phyloP scores from a whole-genome alignment of 139 green algal species.

The Closterium sp. region DNA sequence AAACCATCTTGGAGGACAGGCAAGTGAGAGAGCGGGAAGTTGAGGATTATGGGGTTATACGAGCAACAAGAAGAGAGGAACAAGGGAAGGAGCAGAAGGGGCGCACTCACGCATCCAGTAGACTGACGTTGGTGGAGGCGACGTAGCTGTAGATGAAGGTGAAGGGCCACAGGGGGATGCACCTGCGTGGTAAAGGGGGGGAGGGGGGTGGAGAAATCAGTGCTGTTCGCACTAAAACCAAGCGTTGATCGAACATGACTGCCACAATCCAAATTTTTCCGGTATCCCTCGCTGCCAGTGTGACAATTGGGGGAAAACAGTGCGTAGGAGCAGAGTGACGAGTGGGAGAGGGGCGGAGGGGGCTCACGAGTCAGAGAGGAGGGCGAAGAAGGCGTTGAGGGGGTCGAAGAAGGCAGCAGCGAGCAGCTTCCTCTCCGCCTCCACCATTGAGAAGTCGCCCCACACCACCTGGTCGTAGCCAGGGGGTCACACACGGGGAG shows the following conservation, averaged over 20 bases:
- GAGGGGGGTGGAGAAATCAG: neutral
- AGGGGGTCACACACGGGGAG: too few relatives aligned
- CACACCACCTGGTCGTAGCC: slow-evolving; percentile 29
- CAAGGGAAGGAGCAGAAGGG: neutral
- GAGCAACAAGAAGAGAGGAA: neutral
- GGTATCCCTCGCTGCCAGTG: too few relatives aligned
- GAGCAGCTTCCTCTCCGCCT: slow-evolving; percentile 44
- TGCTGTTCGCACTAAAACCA: neutral
- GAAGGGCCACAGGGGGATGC: neutral
- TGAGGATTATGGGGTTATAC: neutral
- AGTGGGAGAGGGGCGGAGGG: too few relatives aligned
- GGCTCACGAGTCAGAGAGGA: slow-evolving; percentile 49
- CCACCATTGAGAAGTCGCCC: slow-evolving; percentile 42
- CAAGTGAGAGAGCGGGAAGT: neutral
- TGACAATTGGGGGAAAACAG: too few relatives aligned
- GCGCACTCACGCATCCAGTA: neutral
- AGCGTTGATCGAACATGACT: too few relatives aligned
- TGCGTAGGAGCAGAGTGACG: too few relatives aligned
- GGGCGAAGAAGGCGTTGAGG: slow-evolving; percentile 44
- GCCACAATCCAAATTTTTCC: too few relatives aligned
- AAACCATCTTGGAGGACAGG: neutral
- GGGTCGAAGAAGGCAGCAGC: slow-evolving; percentile 32
- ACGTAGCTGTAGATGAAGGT: neutral
- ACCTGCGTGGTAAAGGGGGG: neutral
- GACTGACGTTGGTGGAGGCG: neutral